Base-by-base conservation (phyloP, 2,329 filamentous ascomycete genomes). In the Trichoderma cornu-damae region DNA sequence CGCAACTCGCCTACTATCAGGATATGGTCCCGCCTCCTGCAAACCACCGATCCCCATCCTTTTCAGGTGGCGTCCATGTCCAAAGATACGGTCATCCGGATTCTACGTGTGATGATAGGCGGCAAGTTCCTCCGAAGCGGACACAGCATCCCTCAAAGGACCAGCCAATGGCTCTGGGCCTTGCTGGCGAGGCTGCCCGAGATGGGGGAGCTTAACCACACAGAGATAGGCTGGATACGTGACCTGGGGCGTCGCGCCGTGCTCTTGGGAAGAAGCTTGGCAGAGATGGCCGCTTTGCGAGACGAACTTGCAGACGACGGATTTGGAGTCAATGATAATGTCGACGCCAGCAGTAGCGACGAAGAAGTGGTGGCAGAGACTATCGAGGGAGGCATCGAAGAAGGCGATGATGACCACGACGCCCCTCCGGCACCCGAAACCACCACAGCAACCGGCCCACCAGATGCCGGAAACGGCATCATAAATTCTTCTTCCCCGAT, bases 111-210 rank as follows among this genome's bases (percentile, higher is more conserved):
- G 52, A 73, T 89, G n/a, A 75, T 87, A 26, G 78, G 79, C 16
- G 83, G 83, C 52, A 83, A 83, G 60, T 83, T 88, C 51, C 79
- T 87, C 53, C 80, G 79, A 44, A 80, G 79, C 49, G 81, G 80
- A n/a, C 72, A 77, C 20, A 77, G 79, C 28, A 75, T 90, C 28
- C 77, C 83, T 24, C 80, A 82, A 64, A 81, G 85, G 47, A 84
- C 89, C 4, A 91, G 90, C 59, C 80, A 84, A 14, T 97, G 93
- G 93, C 76, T 89, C 3, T 96, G 91, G 92, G 85, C 87, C 0
- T 72, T 96, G 58, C 76, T 96, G 43, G 90, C 88, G 2, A 81
- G 85, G 58, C 79, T 93, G 59, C 86, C 88, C 0, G 88, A 89
- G 34, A 75, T 83, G 8, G 90, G 90, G 1, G 85, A 89, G 69